Evolutionary conservation across 345 rosid genomes (phyloP).

Genomic region (Citrus sinensis): DNA sequence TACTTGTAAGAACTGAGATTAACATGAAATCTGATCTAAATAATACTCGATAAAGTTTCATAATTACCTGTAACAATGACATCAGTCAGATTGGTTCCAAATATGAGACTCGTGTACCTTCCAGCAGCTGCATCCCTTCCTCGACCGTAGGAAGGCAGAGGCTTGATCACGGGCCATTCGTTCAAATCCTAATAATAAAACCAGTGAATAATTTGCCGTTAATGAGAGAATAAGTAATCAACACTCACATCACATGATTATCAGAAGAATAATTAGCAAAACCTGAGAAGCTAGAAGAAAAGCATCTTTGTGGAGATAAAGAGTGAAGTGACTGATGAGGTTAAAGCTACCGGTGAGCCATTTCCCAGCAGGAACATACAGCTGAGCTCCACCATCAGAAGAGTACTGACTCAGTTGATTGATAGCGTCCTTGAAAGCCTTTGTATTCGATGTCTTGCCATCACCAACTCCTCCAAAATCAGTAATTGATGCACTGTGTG

Average conservation of each 20-base stretch:
- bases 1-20: background rate
- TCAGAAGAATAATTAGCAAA: background rate
- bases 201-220: background rate
- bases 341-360: slow-evolving; percentile 90
- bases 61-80: slow-evolving; percentile 69
- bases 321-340: slow-evolving; percentile 82
- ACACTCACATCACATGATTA: too few species aligned
- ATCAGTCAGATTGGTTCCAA: slow-evolving; percentile 86
- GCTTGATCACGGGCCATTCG: slow-evolving; percentile 66
- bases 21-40: background rate
- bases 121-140: slow-evolving; percentile 92
- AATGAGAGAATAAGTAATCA: background rate
- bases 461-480: slow-evolving; percentile 93
- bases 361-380: slow-evolving; percentile 75
- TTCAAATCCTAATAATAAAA: slow-evolving; percentile 38
- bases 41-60: too few species aligned
- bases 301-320: slow-evolving; percentile 80
- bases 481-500: slow-evolving; percentile 70
- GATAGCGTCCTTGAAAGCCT: slow-evolving; percentile 70
- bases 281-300: slow-evolving; percentile 83
- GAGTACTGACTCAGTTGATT: slow-evolving; percentile 51
- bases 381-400: slow-evolving; percentile 63
- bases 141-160: slow-evolving; percentile 89
- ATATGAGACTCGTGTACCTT: slow-evolving; percentile 74
- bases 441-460: slow-evolving; percentile 73